Evolutionary conservation across 202 grass and related monocot species (phyloP).

Genomic region (Musa balbisiana): DNA sequence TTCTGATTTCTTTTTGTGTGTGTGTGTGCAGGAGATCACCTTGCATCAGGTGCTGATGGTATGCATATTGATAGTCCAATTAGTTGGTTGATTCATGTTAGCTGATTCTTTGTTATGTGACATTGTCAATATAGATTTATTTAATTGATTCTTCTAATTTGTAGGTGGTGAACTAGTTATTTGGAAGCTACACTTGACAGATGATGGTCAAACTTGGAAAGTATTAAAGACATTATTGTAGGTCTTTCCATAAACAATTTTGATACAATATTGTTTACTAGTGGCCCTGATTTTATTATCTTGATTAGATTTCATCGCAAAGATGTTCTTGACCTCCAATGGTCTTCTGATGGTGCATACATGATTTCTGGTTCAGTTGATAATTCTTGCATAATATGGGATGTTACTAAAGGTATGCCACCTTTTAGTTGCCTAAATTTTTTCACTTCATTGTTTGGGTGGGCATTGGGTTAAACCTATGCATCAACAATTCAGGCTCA

Average conservation of each 20-base stretch:
- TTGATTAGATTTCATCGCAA: conserved; percentile 82
- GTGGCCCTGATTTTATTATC: not conserved
- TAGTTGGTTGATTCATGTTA: conserved; percentile 2
- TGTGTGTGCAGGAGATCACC: conserved; percentile 55
- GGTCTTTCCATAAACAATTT: conserved; percentile 18
- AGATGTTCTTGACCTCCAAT: conserved; percentile 95
- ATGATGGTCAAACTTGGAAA: conserved; percentile 65
- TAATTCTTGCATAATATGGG: conserved; percentile 97
- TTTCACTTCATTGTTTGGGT: not conserved
- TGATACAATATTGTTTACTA: conserved; percentile 1
- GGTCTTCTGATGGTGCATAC: conserved; percentile 56
- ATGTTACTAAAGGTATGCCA: conserved; percentile 58
- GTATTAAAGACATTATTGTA: conserved; percentile 73
- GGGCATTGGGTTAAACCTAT: not conserved
- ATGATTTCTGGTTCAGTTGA: conserved; percentile 91
- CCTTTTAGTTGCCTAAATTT: not conserved
- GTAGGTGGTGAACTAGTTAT: conserved; percentile 71
- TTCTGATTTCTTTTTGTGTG: not conserved
- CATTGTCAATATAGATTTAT: not conserved
- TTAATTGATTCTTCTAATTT: not conserved
- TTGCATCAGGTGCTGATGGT: conserved; percentile 88
- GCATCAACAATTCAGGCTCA: conserved; percentile 26
- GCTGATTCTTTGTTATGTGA: conserved; percentile 12
- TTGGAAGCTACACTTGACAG: conserved; percentile 50
- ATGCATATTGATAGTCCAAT: conserved; percentile 28